phyloP scores from a whole-genome alignment of 805 yeast species.

The Metschnikowia bowlesiae region DNA sequence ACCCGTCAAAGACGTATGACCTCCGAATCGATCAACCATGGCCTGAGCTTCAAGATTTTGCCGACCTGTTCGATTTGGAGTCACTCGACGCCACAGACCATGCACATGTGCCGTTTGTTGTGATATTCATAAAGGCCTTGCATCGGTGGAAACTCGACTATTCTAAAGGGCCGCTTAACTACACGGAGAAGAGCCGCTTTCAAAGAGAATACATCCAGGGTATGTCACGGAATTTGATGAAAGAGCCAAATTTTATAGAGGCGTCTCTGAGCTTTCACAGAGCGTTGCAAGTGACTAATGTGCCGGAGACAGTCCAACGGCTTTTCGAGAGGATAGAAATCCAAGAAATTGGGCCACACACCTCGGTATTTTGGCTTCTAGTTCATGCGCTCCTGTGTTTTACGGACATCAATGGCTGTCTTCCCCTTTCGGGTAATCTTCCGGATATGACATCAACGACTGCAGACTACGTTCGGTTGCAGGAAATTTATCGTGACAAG shows the following conservation, averaged over 20 bases:
- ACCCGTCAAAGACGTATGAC: constrained; percentile 59
- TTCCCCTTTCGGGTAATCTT: constrained; percentile 71
- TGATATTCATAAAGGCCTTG: constrained; percentile 54
- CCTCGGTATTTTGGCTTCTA: constrained; percentile 57
- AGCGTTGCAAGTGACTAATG: constrained; percentile 32
- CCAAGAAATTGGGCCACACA: constrained; percentile 14
- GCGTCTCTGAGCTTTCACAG: constrained; percentile 34
- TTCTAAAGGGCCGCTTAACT: constrained; percentile 29
- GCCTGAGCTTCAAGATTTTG: constrained; percentile 54
- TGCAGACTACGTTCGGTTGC: constrained; percentile 52
- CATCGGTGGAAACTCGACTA: constrained; percentile 37
- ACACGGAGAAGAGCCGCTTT: constrained; percentile 39
- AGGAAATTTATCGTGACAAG: constrained; percentile 52
- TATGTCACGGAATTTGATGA: constrained; percentile 44
- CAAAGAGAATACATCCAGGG: constrained; percentile 29
- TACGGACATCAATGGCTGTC: constrained; percentile 30
- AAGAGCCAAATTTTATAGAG: constrained; percentile 45
- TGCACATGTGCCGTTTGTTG: constrained; percentile 67
- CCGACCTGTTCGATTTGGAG: constrained; percentile 48
- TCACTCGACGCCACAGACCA: constrained; percentile 39
- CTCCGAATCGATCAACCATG: constrained; percentile 68
- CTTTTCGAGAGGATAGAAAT: constrained; percentile 15
- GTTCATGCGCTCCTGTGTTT: constrained; percentile 52
- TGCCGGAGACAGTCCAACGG: constrained; percentile 26
- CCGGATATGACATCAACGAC: constrained; percentile 92